These are phyloP conservation scores for Mycena alexandri DNA, from an alignment of 768 basidiomycete species.

Conservation along the genomic window DNA sequence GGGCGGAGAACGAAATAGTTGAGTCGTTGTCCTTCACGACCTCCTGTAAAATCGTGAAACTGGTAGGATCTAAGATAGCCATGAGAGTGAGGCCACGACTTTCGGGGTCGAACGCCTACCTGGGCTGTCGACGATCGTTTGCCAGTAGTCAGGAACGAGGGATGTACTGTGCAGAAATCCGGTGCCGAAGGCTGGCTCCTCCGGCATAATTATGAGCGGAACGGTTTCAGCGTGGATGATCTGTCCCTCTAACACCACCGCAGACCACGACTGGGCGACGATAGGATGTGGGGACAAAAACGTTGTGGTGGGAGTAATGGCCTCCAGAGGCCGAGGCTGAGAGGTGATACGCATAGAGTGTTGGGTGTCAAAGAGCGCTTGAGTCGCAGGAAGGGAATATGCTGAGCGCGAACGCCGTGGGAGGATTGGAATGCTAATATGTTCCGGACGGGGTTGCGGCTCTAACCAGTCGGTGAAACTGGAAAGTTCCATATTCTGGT, in stretches of 20 bases:
- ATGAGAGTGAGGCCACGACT: slow-evolving; percentile 10
- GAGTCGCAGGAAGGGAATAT: slow-evolving; percentile 3
- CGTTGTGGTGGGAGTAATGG: slow-evolving; percentile 78
- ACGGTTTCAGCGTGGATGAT: slow-evolving; percentile 67
- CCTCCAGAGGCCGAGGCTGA: slow-evolving; percentile 64
- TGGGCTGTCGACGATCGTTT: slow-evolving; percentile 62
- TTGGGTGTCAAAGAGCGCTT: slow-evolving; percentile 29
- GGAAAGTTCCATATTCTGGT: too few relatives aligned
- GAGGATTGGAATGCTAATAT: too few relatives aligned
- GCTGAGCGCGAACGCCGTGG: too few relatives aligned
- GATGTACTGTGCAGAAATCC: slow-evolving; percentile 68
- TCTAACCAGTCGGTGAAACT: too few relatives aligned
- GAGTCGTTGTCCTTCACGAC: slow-evolving; percentile 56
- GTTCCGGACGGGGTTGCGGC: too few relatives aligned
- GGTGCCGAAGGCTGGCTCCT: slow-evolving; percentile 40
- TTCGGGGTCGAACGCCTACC: slow-evolving; percentile 54
- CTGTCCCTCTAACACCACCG: slow-evolving; percentile 61
- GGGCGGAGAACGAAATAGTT: slow-evolving; percentile 64
- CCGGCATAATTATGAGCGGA: slow-evolving; percentile 43
- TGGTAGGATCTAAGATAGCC: slow-evolving; percentile 65
- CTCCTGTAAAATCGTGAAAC: slow-evolving; percentile 75
- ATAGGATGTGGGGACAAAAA: slow-evolving; percentile 64
- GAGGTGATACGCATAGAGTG: slow-evolving; percentile 53
- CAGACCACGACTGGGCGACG: slow-evolving; percentile 66
- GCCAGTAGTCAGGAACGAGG: slow-evolving; percentile 76